phyloP scores from a whole-genome alignment of 345 rosid genomes.

The Noccaea caerulescens region DNA sequence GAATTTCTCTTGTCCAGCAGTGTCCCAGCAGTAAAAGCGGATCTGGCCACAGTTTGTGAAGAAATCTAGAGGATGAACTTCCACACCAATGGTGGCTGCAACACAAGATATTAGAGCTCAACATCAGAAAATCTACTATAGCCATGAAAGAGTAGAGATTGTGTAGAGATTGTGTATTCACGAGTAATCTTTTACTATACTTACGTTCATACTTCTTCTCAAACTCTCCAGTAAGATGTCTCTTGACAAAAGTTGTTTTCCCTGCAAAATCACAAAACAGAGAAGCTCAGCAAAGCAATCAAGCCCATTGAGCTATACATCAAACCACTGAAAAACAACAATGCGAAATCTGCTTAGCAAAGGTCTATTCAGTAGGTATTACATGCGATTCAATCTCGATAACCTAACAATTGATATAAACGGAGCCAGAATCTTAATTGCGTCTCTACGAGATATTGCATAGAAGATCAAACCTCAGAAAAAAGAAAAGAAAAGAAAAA shows the following conservation, averaged over 20 bases:
- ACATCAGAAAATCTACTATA: neutral
- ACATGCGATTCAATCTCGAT: neutral
- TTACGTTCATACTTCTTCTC: slow-evolving; percentile 96
- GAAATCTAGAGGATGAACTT: slow-evolving; percentile 95
- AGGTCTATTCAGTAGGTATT: neutral
- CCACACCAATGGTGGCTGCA: slow-evolving; percentile 93
- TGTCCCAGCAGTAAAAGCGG: slow-evolving; percentile 96
- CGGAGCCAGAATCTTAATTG: neutral
- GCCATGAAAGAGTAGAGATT: too few relatives aligned
- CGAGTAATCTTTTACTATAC: slow-evolving; percentile 31
- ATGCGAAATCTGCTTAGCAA: neutral
- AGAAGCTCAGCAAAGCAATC: neutral
- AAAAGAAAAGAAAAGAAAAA: neutral
- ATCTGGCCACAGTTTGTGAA: slow-evolving; percentile 88
- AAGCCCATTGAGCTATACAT: neutral
- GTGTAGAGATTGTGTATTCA: neutral
- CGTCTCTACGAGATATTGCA: neutral
- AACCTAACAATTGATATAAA: neutral
- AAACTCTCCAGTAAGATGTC: slow-evolving; percentile 96
- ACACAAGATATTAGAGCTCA: neutral
- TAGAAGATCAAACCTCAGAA: neutral
- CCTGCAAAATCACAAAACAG: slow-evolving; percentile 48
- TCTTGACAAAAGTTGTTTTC: slow-evolving; percentile 86
- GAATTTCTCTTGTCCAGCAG: slow-evolving; percentile 96
- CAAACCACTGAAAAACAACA: neutral